These are phyloP conservation scores for Pouteria glomerata DNA, from an alignment of 148 eudicot species.

Conservation along the genomic window DNA sequence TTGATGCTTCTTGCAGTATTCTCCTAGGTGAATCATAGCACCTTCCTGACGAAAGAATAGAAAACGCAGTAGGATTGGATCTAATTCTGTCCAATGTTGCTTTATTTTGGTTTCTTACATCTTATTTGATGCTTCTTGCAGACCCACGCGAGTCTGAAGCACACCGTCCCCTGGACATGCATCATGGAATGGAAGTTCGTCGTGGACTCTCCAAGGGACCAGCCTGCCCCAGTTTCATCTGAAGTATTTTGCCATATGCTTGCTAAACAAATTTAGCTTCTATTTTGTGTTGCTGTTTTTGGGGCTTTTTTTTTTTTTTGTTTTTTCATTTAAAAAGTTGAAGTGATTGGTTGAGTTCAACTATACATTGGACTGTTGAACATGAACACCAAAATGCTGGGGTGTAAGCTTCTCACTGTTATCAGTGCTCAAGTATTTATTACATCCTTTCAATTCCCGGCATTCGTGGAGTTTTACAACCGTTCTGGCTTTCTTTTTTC, in stretches of 20 bases:
- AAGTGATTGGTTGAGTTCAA: too few species aligned
- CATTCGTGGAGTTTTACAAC: too few species aligned
- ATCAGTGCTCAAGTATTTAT: too few species aligned
- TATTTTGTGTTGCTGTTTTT: not conserved
- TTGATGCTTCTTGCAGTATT: too few species aligned
- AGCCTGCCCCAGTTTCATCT: slow-evolving; percentile 67
- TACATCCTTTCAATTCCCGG: too few species aligned
- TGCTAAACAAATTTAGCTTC: not conserved
- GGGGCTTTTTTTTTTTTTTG: not conserved
- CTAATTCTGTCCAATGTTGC: not conserved
- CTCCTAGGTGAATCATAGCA: not conserved
- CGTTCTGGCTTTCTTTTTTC: too few species aligned
- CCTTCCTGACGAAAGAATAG: not conserved
- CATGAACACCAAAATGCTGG: too few species aligned
- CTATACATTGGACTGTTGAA: not conserved
- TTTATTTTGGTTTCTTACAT: not conserved
- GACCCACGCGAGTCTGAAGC: slow-evolving; percentile 84
- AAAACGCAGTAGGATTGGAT: not conserved
- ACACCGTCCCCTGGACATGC: slow-evolving; percentile 66
- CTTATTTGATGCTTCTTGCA: slow-evolving; percentile 25
- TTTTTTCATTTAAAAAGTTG: too few species aligned
- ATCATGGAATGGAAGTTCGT: slow-evolving; percentile 91
- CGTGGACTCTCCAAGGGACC: slow-evolving; percentile 85
- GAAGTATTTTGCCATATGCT: slow-evolving; percentile 11
- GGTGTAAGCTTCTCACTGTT: too few species aligned